Evolutionary conservation across 163 green algal species (phyloP).

Genomic region (Volvox carteri): DNA sequence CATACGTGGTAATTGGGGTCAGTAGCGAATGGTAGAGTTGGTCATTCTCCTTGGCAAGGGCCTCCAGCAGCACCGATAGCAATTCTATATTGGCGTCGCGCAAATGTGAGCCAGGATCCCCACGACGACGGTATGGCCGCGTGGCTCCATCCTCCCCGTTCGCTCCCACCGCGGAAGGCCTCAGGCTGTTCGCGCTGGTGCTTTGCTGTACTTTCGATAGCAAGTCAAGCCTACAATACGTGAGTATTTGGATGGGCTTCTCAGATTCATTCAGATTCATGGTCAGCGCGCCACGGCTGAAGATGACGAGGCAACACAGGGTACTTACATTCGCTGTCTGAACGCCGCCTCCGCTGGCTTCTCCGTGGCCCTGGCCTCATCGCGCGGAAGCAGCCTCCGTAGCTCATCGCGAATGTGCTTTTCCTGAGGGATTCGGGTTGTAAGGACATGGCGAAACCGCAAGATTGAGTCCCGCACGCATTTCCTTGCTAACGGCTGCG

Average conservation of each 20-base stretch:
- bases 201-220: constrained; percentile 43
- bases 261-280: neutral
- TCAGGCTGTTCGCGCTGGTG: constrained; percentile 39
- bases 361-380: constrained; percentile 80
- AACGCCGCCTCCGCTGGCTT: constrained; percentile 85
- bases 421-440: constrained; percentile 65
- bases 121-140: constrained; percentile 23
- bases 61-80: constrained; percentile 82
- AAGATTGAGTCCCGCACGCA: too few relatives aligned
- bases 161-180: constrained; percentile 27
- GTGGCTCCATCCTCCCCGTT: constrained; percentile 17
- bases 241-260: neutral
- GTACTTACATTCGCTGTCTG: constrained; percentile 81
- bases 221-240: constrained; percentile 44
- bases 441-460: too few relatives aligned
- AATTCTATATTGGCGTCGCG: constrained; percentile 86
- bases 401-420: constrained; percentile 79
- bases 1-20: constrained; percentile 79
- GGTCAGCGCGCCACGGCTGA: too few relatives aligned
- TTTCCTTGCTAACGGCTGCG: too few relatives aligned
- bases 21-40: constrained; percentile 79
- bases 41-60: constrained; percentile 85
- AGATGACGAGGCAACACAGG: neutral
- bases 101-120: constrained; percentile 33
- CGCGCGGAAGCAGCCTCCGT: constrained; percentile 76